Base-by-base conservation (phyloP, 768 basidiomycete species). In the Leccinellum albellum region DNA sequence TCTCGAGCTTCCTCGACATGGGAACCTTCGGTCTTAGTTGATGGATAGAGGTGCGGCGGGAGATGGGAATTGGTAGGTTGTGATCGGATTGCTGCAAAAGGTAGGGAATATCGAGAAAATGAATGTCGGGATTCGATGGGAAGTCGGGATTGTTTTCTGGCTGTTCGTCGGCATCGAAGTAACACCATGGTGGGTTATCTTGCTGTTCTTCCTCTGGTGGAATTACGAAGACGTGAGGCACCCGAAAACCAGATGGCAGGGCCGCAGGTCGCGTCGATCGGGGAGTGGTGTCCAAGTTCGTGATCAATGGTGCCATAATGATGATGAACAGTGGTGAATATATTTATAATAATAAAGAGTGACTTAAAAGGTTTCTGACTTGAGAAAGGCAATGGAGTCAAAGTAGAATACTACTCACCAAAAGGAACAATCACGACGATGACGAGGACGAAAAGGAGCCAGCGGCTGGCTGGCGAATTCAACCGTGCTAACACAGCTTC, bases 181-280 rank as follows among this genome's bases (percentile, higher is more conserved):
- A 83, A 61, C 82, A 82, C 77, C 79, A 84, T 21, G 81, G 73
- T 6, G 79, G 79, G n/a, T 70, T 72, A 20, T 78, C 65, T 57
- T 54, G 66, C 20, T 73, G 71, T 49, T 85, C 84, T 68, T 86
- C 84, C 64, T 80, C 82, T 21, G 84, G 84, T 15, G 84, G 83
- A 35, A 79, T 68, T 26, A 85, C 76, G 57, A 81, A 82, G 56
- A 85, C 81, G 54, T 78, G 75, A 23, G 82, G 83, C 72, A 81
- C 58, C 8, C 57, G 70, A 20, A 60, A 47, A 45, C 50, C 49
- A 15, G 58, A 44, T 15, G 58, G 52, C 9, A 32, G 53, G 3
- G 49, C 21, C 10, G 49, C 40, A 17, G 50, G 45, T 33, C 58
- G 56, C 32, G 57, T 61, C 31, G 61, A 61, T 59, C 61, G 70